Conservation (phyloP, 768 basidiomycete genomes). For the Chalciporus sphaerocephalus region DNA sequence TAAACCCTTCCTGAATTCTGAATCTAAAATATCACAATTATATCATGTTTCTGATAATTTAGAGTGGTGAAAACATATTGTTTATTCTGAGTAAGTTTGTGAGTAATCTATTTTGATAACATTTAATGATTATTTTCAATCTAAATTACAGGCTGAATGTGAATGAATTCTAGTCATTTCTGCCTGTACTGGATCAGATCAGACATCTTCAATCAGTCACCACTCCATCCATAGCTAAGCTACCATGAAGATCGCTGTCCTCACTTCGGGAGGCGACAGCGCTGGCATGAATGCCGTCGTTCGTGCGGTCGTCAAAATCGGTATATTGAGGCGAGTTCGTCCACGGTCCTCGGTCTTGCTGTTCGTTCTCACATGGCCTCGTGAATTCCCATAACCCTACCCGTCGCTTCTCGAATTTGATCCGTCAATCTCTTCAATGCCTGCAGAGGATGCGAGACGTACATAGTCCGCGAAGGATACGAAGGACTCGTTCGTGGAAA, state of each 20-base stretch:
- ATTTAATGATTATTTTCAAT: too few species aligned
- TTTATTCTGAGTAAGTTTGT: too few species aligned
- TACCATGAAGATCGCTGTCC: constrained; percentile 85
- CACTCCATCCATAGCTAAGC: not conserved
- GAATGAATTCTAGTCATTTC: too few species aligned
- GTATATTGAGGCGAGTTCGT: constrained; percentile 73
- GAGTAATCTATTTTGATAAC: too few species aligned
- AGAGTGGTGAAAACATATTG: too few species aligned
- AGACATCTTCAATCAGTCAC: not conserved
- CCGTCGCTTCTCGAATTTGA: not conserved
- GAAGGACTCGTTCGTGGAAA: constrained; percentile 96
- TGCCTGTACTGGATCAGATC: too few species aligned
- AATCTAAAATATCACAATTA: too few species aligned
- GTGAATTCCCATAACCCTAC: constrained; percentile 5
- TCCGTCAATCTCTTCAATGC: not conserved
- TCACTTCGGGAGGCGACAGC: constrained; percentile 96
- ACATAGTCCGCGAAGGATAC: constrained; percentile 96
- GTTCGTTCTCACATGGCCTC: not conserved
- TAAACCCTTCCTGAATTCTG: too few species aligned
- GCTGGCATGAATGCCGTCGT: constrained; percentile 98
- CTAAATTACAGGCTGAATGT: too few species aligned
- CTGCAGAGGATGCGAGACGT: constrained; percentile 87
- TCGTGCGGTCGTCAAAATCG: constrained; percentile 87
- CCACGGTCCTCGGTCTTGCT: not conserved
- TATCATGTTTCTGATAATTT: too few species aligned